A percentile compares a stretch with the other conserved stretches of the same genome.
These are phyloP conservation scores for Barnettozyma siamensis DNA, from an alignment of 805 yeast genomes.

Conservation along the genomic window DNA sequence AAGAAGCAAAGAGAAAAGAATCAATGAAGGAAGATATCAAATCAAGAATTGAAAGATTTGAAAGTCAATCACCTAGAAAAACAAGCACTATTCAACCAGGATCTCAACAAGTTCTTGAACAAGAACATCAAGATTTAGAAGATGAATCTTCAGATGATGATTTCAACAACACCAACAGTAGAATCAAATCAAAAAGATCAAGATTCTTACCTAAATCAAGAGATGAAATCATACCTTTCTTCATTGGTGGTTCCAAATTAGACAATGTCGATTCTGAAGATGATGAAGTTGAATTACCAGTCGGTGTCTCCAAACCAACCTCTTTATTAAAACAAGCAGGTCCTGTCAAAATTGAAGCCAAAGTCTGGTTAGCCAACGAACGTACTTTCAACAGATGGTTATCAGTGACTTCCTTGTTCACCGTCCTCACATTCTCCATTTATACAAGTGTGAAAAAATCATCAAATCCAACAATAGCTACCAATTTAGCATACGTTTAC, in stretches of 20 bases:
- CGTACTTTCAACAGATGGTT: slow-evolving; percentile 96
- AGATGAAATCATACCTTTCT: slow-evolving; percentile 31
- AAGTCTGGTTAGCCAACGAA: slow-evolving; percentile 98
- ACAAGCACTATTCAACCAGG: not conserved
- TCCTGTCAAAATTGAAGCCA: slow-evolving; percentile 91
- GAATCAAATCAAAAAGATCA: slow-evolving; percentile 5
- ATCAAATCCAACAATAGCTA: slow-evolving; percentile 58
- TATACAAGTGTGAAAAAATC: slow-evolving; percentile 70
- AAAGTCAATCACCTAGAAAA: slow-evolving; percentile 6
- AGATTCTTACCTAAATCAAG: slow-evolving; percentile 26
- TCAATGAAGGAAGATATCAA: slow-evolving; percentile 39
- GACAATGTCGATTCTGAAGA: slow-evolving; percentile 77
- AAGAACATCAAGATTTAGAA: slow-evolving; percentile 35
- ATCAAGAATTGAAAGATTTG: slow-evolving; percentile 32
- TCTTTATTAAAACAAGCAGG: slow-evolving; percentile 80
- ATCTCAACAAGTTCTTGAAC: not conserved
- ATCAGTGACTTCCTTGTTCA: slow-evolving; percentile 77
- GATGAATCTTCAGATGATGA: slow-evolving; percentile 48
- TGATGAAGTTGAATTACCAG: slow-evolving; percentile 79
- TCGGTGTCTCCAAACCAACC: slow-evolving; percentile 83
- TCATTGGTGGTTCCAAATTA: slow-evolving; percentile 37
- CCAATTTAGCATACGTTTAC: slow-evolving; percentile 67
- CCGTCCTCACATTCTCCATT: slow-evolving; percentile 79
- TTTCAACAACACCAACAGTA: slow-evolving; percentile 1
- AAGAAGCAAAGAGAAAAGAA: slow-evolving; percentile 53